Evolutionary conservation across 192 early-diverging fungal genomes (phyloP), one percentile per base, ranked within the genome.

Genomic region (Umbelopsis isabellina): DNA sequence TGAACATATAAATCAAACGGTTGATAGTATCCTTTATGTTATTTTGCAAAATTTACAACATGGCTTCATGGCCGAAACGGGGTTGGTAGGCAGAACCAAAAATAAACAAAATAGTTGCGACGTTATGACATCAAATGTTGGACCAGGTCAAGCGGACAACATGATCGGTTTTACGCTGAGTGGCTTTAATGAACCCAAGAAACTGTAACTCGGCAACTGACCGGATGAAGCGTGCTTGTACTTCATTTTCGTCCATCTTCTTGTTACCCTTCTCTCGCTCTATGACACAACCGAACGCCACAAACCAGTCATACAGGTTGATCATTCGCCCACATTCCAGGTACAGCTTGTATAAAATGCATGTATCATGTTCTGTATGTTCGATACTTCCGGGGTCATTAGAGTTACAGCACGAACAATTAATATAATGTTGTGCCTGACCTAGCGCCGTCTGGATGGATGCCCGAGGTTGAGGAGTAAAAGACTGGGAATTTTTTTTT

Each of bases 101-200:
- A 51, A 67, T 8, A 68, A 50, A 33, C 9, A 68, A 27, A 35
- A 30, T 12, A 44, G 5, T 69, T 45, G 51, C 51, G 25, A 52
- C 21, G 5, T 21, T 71, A 35, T 51, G 46, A 64, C 23, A 22
- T 69, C 67, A 77, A 12, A 74, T 82, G 78, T 78, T 75, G 15
- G 87, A 87, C 91, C 92, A 97, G 0, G 93, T 94, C 70, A 96
- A 81, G 65, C 93, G 85, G 74, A 90, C 55, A 5, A 97, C 94
- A 84, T 99, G 96, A 74, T 98, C 97, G 13, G 92, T 94, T 79
- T 99, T 99, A 47, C 94, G 77, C 49, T 85, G 87, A 7, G 97
- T 96, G 21, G 90, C 83, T 73, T 92, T 93, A 66, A 98, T 91
- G 65, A 97, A 97, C 1, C 97, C 96, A 55, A 98, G 66, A 55